Evolutionary conservation across 371 early-diverging fungal genomes (phyloP).

Genomic region (Mortierella sp.): DNA sequence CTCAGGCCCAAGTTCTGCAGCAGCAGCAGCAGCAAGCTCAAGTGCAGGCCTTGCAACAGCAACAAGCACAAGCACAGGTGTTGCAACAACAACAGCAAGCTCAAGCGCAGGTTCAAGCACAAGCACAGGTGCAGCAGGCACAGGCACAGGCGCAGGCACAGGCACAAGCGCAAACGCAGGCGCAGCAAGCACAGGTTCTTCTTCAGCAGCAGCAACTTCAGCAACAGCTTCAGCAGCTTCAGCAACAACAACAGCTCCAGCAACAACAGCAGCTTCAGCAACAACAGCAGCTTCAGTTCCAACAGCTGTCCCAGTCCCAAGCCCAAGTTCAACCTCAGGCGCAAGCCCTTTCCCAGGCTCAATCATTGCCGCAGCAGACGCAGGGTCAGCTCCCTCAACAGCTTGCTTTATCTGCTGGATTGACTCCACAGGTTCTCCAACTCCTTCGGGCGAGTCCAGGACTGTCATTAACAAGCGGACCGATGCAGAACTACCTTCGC

Average conservation of each 20-base stretch:
- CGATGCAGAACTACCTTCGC: slow-evolving; percentile 27
- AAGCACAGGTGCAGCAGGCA: slow-evolving; percentile 10
- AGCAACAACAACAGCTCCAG: slow-evolving; percentile 21
- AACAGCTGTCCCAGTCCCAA: slow-evolving; percentile 19
- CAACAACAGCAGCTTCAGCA: slow-evolving; percentile 18
- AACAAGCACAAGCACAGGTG: slow-evolving; percentile 36
- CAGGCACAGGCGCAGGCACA: slow-evolving; percentile 21
- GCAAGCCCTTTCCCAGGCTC: slow-evolving; percentile 51
- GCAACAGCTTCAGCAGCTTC: slow-evolving; percentile 35
- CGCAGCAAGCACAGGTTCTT: slow-evolving; percentile 31
- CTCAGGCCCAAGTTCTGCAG: no score
- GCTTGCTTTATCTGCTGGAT: slow-evolving; percentile 22
- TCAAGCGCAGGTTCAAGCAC: slow-evolving; percentile 27
- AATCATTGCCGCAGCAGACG: slow-evolving; percentile 37
- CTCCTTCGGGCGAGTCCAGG: slow-evolving; percentile 33
- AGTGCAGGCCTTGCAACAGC: slow-evolving; percentile 45
- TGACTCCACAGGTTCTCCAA: slow-evolving; percentile 33
- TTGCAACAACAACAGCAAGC: no score
- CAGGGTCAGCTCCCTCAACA: slow-evolving; percentile 40
- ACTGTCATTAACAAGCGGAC: slow-evolving; percentile 22
- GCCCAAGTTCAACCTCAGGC: slow-evolving; percentile 44
- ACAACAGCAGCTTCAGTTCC: slow-evolving; percentile 27
- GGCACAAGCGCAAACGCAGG: slow-evolving; percentile 23
- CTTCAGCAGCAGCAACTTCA: slow-evolving; percentile 28
- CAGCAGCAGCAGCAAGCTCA: no score